phyloP scores from a whole-genome alignment of 257 asterid genomes.

The Solanum okadae region DNA sequence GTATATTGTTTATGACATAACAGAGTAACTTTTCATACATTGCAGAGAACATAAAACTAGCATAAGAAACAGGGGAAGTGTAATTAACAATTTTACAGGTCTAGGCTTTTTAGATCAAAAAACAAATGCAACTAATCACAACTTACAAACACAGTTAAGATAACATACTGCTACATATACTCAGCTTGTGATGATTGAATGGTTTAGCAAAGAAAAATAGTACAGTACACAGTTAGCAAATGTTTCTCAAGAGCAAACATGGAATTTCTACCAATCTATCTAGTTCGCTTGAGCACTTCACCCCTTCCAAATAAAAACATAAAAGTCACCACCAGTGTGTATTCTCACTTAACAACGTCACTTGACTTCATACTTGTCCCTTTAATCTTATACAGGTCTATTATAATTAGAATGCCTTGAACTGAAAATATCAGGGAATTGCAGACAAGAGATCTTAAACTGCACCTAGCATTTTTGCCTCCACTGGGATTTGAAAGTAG shows the following conservation, averaged over 20 bases:
- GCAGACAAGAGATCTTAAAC: neutral
- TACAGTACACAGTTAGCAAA: neutral
- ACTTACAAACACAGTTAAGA: neutral
- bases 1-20: neutral
- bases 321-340: neutral
- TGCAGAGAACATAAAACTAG: neutral
- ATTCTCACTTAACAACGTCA: neutral
- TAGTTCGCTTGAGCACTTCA: neutral
- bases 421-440: neutral
- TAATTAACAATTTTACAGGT: neutral
- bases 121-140: neutral
- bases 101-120: neutral
- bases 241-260: neutral
- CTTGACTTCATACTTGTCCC: neutral
- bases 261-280: neutral
- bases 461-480: neutral
- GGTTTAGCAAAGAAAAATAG: neutral
- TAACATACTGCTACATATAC: neutral
- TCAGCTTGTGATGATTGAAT: neutral
- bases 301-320: neutral
- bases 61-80: neutral
- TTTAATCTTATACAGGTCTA: neutral
- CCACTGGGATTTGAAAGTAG: neutral
- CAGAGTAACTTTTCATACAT: neutral
- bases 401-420: neutral